Conservation (phyloP, 805 yeast genomes). For the Yarrowia deformans region DNA sequence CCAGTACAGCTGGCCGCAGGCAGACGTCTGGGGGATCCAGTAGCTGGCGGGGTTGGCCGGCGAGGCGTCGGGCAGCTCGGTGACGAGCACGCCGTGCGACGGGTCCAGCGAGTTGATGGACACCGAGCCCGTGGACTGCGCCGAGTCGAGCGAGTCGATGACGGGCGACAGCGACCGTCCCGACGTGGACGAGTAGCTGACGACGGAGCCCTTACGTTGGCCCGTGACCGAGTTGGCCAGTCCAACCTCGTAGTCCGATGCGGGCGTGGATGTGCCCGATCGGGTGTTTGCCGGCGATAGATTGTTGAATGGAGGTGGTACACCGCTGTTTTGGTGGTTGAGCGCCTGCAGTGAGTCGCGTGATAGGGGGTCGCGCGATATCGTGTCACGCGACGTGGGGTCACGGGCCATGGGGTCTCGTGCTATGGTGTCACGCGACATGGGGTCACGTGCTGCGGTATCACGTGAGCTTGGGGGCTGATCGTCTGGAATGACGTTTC, state of each 20-base stretch:
- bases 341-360: constrained; percentile 23
- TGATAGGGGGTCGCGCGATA: constrained; percentile 16
- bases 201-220: constrained; percentile 42
- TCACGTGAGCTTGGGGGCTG: constrained; percentile 5
- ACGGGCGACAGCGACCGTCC: constrained; percentile 39
- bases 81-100: constrained; percentile 26
- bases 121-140: constrained; percentile 18
- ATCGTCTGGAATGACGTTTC: background rate
- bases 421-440: background rate
- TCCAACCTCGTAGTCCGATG: constrained; percentile 30
- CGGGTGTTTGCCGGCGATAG: constrained; percentile 16
- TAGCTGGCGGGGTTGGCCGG: constrained; percentile 42
- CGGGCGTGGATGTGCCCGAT: constrained; percentile 29
- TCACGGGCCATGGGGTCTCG: background rate
- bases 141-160: constrained; percentile 24
- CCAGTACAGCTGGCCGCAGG: constrained; percentile 43
- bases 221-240: constrained; percentile 15
- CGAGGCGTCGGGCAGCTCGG: constrained; percentile 22
- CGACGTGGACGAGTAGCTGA: constrained; percentile 42
- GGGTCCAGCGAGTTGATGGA: constrained; percentile 40
- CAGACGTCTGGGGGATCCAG: constrained; percentile 51
- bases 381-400: background rate
- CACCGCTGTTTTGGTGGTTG: background rate
- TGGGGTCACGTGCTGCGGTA: background rate
- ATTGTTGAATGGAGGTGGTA: no score